A percentile compares a stretch with the other conserved stretches of the same genome.
Conservation (phyloP, 768 basidiomycete genomes). For the Podaxis mareebaensis region DNA sequence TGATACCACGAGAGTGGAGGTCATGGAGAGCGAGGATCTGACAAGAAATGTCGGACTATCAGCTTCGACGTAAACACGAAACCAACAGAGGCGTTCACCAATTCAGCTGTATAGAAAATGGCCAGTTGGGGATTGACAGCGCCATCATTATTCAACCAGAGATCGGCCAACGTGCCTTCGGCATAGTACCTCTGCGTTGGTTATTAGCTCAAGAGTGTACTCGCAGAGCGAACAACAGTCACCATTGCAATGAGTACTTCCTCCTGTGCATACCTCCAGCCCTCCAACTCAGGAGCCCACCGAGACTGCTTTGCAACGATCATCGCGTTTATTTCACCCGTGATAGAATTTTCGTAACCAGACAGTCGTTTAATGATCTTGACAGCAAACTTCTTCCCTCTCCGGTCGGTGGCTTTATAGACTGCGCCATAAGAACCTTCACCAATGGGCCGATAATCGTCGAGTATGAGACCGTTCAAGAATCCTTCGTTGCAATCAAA, state of each 20-base stretch:
- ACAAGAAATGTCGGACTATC: background rate
- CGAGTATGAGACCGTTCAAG: background rate
- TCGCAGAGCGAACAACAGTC: background rate
- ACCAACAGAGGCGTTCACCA: background rate
- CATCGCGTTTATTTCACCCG: background rate
- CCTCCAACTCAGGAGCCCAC: background rate
- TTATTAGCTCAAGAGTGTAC: background rate
- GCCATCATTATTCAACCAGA: background rate
- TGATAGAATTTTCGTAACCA: background rate
- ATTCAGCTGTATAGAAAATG: background rate
- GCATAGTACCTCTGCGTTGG: background rate
- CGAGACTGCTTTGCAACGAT: background rate
- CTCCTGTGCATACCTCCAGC: background rate
- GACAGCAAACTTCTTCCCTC: background rate
- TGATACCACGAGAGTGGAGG: background rate
- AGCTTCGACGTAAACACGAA: background rate
- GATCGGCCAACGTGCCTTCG: background rate
- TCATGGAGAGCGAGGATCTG: slow-evolving; percentile 7
- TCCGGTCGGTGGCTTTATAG: background rate
- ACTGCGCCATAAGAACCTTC: background rate
- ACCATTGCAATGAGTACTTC: background rate
- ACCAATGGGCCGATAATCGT: background rate
- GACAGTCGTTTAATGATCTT: background rate
- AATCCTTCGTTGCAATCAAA: background rate
- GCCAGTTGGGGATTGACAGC: background rate